Conservation (phyloP, 345 rosid species). For the Salix suchowensis region DNA sequence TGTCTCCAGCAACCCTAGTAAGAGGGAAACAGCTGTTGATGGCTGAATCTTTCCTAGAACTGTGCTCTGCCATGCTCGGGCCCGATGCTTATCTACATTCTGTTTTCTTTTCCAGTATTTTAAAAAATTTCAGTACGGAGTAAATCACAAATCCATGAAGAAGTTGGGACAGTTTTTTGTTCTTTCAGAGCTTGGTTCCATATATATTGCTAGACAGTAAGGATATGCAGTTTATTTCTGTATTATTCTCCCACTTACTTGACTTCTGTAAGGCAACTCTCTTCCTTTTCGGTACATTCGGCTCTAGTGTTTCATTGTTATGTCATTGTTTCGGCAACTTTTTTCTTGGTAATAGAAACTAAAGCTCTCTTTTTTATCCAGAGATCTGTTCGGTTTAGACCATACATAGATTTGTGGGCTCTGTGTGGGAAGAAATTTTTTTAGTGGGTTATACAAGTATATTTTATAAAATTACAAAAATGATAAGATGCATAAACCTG, state of each 20-base stretch:
- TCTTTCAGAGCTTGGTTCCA: not conserved
- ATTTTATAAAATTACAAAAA: no score
- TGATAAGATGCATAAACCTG: no score
- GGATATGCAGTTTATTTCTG: slow-evolving; percentile 6
- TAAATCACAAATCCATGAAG: not conserved
- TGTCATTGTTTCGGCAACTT: no score
- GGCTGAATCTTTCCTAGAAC: not conserved
- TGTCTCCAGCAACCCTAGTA: not conserved
- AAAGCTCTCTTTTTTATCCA: no score
- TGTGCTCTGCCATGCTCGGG: not conserved
- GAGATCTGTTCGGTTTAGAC: no score
- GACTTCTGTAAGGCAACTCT: not conserved
- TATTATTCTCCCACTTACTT: not conserved
- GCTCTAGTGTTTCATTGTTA: no score
- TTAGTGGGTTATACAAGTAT: no score
- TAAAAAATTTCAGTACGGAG: not conserved
- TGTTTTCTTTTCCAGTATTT: not conserved
- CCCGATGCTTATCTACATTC: not conserved
- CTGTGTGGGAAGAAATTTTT: no score
- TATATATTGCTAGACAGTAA: slow-evolving; percentile 1
- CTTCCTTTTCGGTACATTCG: no score
- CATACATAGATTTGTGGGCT: no score
- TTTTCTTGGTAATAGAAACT: no score
- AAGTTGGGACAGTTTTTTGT: not conserved
- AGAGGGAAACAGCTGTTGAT: slow-evolving; percentile 33